Evolutionary conservation across 345 rosid genomes (phyloP), one percentile per base, ranked within the genome.

Genomic region (Camelina neglecta): DNA sequence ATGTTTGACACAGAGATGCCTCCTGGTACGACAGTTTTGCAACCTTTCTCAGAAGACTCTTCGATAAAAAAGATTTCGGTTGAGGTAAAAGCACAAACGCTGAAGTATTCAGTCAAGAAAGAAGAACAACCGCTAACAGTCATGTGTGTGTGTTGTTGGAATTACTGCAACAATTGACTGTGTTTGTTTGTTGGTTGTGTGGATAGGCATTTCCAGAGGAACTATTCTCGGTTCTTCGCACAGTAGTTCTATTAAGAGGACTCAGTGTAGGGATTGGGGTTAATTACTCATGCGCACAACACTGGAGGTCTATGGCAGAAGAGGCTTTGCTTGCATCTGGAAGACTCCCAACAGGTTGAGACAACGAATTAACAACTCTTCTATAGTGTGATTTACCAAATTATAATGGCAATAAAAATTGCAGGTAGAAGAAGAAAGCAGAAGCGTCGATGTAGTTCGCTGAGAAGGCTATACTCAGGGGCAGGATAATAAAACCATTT

Each of bases 1-100:
- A 82, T 95, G 97, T 95, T 95, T 36, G 99, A 95, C 65, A 89
- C 97, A 18, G 83, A 88, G 82, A 76, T 92, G 65, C 97, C 97
- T 54, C 93, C 96, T 23, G 97, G 99, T 72, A 86, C 86, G 16
- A 41, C 42, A 57, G 78, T 77, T 82, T 83, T 95, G 81, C 93
- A 95, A 83, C 97, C 97, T 44, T 95, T 95, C 84, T 78, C 97
- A 0, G 93, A 95, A 78, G 97, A 86, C 36, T 89, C 97, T 73
- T 86, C 93, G 7, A 86, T 90, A 56, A 85, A 88, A 77, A 92
- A 92, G 82, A 78, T 92, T 47, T 83, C 84, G 24, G 97, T 92
- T 75, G 79, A 80, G 97, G 97, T 87, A 81, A 75, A 80, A 73
- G 24, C 7, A 1, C 2, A 60, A 49, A 62, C 29, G 36, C 63